Evolutionary conservation across 148 eudicot genomes (phyloP), one percentile per base, ranked within the genome.

Genomic region (Chenopodium berlandieri): DNA sequence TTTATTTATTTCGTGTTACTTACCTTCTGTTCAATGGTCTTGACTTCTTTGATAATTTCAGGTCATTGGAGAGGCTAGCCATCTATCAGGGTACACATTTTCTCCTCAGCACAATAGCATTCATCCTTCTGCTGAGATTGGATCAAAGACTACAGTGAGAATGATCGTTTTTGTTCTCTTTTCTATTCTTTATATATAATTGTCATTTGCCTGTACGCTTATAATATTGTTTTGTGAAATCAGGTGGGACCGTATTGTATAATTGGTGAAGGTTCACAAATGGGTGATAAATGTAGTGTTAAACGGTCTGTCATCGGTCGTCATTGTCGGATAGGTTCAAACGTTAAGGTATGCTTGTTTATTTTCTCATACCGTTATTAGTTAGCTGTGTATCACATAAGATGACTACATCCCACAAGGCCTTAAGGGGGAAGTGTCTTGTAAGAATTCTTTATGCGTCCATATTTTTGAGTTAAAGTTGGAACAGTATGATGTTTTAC

Each of bases 211-310:
- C 46, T 70, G 37, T 81, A 64, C 37, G 23, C 10, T 25, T 2
- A 14, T 30, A 3, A 23, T 66, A n/a, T 75, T 71, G 64, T 79
- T 83, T 85, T 40, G 25, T 73, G 63, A 73, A 75, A 81, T 63
- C 80, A 96, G 99, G 95, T 96, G 77, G 99, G 99, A 25, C 98
- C 97, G 63, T 93, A 94, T 73, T 96, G 98, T 87, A 87, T 96
- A 92, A 81, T 96, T 31, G 98, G 98, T 58, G 99, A 96, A 94
- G 98, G 99, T 84, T 91, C 97, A 76, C 88, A 91, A 83, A 89
- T 96, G 97, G 97, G 94, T 75, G 99, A 96, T 85, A 96, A 92
- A 86, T 94, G 99, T 83, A 96, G 98, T 64, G 98, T 96, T 13
- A 96, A 96, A 78, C 90, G 96, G 77, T 96, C 99, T 70, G 98